Evolutionary conservation across 441 rosid species (phyloP).

Genomic region (Brassica balearica): DNA sequence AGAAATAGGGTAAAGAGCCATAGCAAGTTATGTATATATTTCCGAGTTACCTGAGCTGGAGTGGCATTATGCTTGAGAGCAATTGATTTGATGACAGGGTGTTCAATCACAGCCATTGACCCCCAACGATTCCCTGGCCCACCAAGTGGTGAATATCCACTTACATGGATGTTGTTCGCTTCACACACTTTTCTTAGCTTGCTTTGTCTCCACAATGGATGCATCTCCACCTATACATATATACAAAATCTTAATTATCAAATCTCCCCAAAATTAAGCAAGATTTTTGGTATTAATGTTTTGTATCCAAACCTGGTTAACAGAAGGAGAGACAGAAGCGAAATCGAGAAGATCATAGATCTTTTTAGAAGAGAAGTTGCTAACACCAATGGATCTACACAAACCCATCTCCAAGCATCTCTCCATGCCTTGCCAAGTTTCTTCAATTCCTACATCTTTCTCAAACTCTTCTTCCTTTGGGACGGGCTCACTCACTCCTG

Average conservation of each 20-base stretch:
- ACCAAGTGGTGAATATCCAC: slow-evolving; percentile 90
- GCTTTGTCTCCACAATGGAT: slow-evolving; percentile 88
- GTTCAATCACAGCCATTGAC: slow-evolving; percentile 70
- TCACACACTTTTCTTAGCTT: slow-evolving; percentile 68
- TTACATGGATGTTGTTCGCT: slow-evolving; percentile 68
- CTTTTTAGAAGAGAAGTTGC: slow-evolving; percentile 86
- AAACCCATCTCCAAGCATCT: slow-evolving; percentile 76
- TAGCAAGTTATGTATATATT: background rate
- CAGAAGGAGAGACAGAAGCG: slow-evolving; percentile 71
- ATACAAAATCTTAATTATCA: slow-evolving; percentile 18
- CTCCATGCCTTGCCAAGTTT: slow-evolving; percentile 86
- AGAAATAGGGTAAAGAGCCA: too few relatives aligned
- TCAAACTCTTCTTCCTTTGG: slow-evolving; percentile 84
- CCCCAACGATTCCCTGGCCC: slow-evolving; percentile 90
- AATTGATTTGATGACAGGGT: slow-evolving; percentile 65
- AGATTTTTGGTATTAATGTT: background rate
- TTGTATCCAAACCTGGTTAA: slow-evolving; percentile 65
- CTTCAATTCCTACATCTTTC: slow-evolving; percentile 58
- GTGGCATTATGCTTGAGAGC: slow-evolving; percentile 69
- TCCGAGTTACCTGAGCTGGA: slow-evolving; percentile 64
- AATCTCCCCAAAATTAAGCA: background rate
- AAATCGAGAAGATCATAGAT: slow-evolving; percentile 57
- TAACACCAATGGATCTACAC: slow-evolving; percentile 81
- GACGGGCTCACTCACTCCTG: slow-evolving; percentile 57
- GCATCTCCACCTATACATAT: slow-evolving; percentile 82